Conservation (phyloP, 139 green algal genomes). For the Picochlorum costavermella region DNA sequence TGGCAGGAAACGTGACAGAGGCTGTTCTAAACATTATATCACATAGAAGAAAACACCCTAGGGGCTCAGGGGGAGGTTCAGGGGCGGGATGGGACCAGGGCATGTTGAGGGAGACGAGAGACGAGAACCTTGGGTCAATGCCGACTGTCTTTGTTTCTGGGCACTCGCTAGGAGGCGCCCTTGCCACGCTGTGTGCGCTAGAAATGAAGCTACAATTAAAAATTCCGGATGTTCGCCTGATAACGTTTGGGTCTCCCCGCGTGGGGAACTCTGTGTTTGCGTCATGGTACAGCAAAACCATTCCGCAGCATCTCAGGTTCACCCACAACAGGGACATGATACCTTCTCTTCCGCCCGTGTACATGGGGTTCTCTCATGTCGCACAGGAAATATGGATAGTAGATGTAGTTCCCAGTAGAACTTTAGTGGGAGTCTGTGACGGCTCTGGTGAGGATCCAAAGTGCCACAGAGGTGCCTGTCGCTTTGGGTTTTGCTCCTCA, state of each 20-base stretch:
- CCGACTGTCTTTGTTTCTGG: slow-evolving; percentile 11
- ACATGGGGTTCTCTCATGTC: slow-evolving; percentile 67
- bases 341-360: slow-evolving; percentile 55
- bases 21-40: slow-evolving; percentile 8
- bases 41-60: neutral
- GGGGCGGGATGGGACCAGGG: slow-evolving; percentile 3
- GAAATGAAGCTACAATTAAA: slow-evolving; percentile 29
- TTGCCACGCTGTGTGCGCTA: slow-evolving; percentile 50
- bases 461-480: slow-evolving; percentile 77
- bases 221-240: slow-evolving; percentile 36
- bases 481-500: slow-evolving; percentile 71
- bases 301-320: slow-evolving; percentile 57
- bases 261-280: slow-evolving; percentile 74
- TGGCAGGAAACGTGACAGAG: slow-evolving; percentile 35
- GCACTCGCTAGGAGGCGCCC: slow-evolving; percentile 43
- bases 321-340: slow-evolving; percentile 89
- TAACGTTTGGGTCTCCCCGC: slow-evolving; percentile 75
- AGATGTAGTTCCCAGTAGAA: slow-evolving; percentile 34
- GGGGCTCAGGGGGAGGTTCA: neutral
- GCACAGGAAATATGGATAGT: slow-evolving; percentile 61
- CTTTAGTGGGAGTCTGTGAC: slow-evolving; percentile 57
- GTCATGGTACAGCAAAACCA: slow-evolving; percentile 34
- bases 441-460: slow-evolving; percentile 65
- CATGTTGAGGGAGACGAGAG: neutral
- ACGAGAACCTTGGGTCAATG: neutral